Percentiles rank a stretch among this genome's conserved stretches.
These are phyloP conservation scores for Chiua virens DNA, from an alignment of 768 basidiomycete genomes.

Conservation along the genomic window DNA sequence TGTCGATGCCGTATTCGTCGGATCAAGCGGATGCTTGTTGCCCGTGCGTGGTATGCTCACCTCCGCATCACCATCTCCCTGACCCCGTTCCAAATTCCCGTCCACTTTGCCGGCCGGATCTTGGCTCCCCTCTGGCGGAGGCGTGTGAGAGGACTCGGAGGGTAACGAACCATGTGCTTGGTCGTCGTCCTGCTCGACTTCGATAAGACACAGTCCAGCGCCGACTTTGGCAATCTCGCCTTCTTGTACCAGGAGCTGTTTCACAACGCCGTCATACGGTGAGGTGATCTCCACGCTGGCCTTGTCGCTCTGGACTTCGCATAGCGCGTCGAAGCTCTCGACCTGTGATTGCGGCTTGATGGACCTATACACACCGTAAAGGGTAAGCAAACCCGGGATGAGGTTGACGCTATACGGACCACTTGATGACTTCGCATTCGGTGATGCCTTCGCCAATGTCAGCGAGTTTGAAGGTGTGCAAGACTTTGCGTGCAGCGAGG, in stretches of 20 bases:
- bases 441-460: conserved; percentile 92
- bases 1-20: conserved; percentile 36
- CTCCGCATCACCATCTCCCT: background rate
- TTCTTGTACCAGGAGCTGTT: conserved; percentile 71
- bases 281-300: conserved; percentile 90
- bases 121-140: background rate
- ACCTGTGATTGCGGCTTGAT: conserved; percentile 53
- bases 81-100: background rate
- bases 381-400: background rate
- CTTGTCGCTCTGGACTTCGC: conserved; percentile 89
- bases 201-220: conserved; percentile 72
- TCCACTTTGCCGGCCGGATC: conserved; percentile 11
- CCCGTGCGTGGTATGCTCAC: background rate
- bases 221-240: conserved; percentile 87
- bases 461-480: conserved; percentile 73
- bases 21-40: conserved; percentile 64
- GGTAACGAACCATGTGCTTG: background rate
- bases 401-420: conserved; percentile 49
- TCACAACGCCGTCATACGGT: conserved; percentile 77
- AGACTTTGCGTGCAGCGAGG: conserved; percentile 34
- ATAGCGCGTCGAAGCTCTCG: conserved; percentile 67
- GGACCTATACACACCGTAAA: conserved; percentile 44
- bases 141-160: background rate
- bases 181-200: conserved; percentile 62
- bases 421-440: conserved; percentile 86